Conservation (phyloP, 1,139 yeast genomes). For the Blastobotrys serpentis region DNA sequence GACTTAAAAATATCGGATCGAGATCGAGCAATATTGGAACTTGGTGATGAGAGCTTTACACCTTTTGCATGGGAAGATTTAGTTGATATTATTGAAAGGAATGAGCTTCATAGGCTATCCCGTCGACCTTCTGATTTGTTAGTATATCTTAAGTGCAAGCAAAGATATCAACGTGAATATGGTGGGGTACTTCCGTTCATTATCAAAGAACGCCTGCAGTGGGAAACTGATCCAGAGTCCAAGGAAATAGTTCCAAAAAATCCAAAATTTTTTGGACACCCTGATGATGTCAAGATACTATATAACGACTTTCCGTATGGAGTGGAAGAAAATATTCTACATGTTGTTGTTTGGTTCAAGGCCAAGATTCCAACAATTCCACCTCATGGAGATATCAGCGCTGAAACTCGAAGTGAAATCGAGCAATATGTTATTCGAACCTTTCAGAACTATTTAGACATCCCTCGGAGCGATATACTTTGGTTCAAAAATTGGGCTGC, state of each 20-base stretch:
- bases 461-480: conserved; percentile 29
- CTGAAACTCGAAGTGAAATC: conserved; percentile 29
- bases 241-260: conserved; percentile 22
- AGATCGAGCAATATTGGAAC: conserved; percentile 25
- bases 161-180: conserved; percentile 26
- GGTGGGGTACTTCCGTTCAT: conserved; percentile 38
- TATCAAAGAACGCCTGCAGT: conserved; percentile 32
- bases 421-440: conserved; percentile 33
- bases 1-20: conserved; percentile 21
- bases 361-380: conserved; percentile 35
- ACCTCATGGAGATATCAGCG: conserved; percentile 32
- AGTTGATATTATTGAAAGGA: conserved; percentile 28
- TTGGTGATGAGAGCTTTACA: conserved; percentile 27
- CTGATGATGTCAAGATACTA: conserved; percentile 38
- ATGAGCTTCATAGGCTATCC: conserved; percentile 32
- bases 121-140: conserved; percentile 38
- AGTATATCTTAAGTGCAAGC: conserved; percentile 37
- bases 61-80: conserved; percentile 34
- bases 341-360: conserved; percentile 44
- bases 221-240: conserved; percentile 28
- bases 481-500: conserved; percentile 46
- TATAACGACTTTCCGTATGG: conserved; percentile 45
- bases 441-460: conserved; percentile 30
- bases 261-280: conserved; percentile 28
- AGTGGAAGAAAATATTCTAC: conserved; percentile 38